Base-by-base conservation (phyloP, 1,284 basidiomycete genomes). In the Salmacisia buchloeana region DNA sequence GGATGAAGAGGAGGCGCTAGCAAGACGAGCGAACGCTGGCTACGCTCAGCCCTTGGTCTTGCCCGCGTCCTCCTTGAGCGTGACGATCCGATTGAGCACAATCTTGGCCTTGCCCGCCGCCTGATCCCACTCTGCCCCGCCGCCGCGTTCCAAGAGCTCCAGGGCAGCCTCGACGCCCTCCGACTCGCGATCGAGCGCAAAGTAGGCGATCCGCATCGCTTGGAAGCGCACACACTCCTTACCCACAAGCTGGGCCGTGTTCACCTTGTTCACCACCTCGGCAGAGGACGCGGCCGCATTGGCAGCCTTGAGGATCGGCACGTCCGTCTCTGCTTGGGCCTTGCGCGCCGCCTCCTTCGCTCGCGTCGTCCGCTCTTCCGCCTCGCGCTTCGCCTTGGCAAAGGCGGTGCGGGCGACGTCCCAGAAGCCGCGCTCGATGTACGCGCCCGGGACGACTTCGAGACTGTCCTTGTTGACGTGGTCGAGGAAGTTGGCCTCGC, bases 211-310 rank as follows among this genome's bases (percentile, higher is more conserved):
- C 21, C 96, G 87, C 81, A 98, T 85, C 21, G 91, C 96, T 82
- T 99, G 96, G 87, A 99, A 98, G 54, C 96, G 85, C 59, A 98
- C 86, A 78, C 89, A 90, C 81, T 98, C 96, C 79, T 90, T 89
- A 23, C 96, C 94, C 39, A 94, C 85, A 45, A 96, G 84, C 80
- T 92, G 89, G 63, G 88, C 89, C 43, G 86, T 87, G 4, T 86
- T 90, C 1, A 67, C 38, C 41, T 68, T 57, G 0, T 71, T 71
- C 2, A 72, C 72, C 9, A 70, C 73, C 0, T 63, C 67, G 18
- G 69, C 66, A 2, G 62, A 60, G 6, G 38, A 46, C 38, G 61
- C 46, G 6, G 66, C 59, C 15, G 36, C 68, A 2, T 63, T 69
- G 25, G 71, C 74, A 25, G 82, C 82, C 56, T 82, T 83, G 23